A percentile compares a stretch with the other conserved stretches of the same genome.
Evolutionary conservation across 805 yeast genomes (phyloP).

Genomic region (Tetrapisispora fleetii): DNA sequence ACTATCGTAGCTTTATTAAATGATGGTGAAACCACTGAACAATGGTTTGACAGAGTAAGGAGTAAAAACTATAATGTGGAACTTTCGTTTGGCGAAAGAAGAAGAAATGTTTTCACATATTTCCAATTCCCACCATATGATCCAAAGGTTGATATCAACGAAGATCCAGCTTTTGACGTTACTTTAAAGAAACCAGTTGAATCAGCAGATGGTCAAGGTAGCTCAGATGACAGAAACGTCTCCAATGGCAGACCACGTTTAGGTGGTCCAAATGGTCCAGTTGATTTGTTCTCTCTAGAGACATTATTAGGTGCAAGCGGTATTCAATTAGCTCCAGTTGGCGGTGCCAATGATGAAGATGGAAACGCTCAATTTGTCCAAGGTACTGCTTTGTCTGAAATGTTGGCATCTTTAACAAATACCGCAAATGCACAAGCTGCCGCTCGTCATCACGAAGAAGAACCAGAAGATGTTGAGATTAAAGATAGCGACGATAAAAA

Average conservation of each 20-base stretch:
- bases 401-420: conserved; percentile 42
- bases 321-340: conserved; percentile 15
- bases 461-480: conserved; percentile 9
- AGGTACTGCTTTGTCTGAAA: conserved; percentile 51
- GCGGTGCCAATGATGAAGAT: conserved; percentile 33
- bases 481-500: conserved; percentile 18
- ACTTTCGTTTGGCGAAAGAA: conserved; percentile 38
- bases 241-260: conserved; percentile 1
- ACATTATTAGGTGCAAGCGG: conserved; percentile 27
- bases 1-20: conserved; percentile 72
- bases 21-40: conserved; percentile 40
- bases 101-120: conserved; percentile 41
- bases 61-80: conserved; percentile 21
- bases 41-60: conserved; percentile 53
- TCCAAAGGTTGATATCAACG: conserved; percentile 23
- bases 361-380: conserved; percentile 36
- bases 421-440: conserved; percentile 22
- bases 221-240: not conserved
- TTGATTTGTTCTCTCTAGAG: conserved; percentile 24
- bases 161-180: conserved; percentile 9
- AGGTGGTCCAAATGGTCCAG: conserved; percentile 9
- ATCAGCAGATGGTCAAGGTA: not conserved
- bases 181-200: conserved; percentile 12
- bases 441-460: conserved; percentile 21
- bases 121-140: conserved; percentile 40